Evolutionary conservation across 306 rosid genomes (phyloP), one percentile per base, ranked within the genome.

Genomic region (Vigna radiata): DNA sequence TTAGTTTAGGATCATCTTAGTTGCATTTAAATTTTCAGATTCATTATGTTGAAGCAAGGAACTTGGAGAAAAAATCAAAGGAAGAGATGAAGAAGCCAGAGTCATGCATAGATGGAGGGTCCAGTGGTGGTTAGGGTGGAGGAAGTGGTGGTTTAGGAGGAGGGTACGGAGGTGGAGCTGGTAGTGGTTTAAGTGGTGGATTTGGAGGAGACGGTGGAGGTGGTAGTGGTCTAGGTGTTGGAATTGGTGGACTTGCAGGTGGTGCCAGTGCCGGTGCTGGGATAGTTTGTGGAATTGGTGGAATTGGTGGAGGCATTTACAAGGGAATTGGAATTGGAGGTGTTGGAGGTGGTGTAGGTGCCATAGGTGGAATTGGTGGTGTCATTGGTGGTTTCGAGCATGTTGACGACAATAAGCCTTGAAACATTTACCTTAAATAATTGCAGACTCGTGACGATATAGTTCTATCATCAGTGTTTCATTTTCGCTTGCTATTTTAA

Each of bases 51-150:
- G 81, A 79, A 58, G 89, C 84, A 56, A 84, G 90, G 85, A 55
- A 62, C 39, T 36, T 88, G 49, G 82, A 84, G 61, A 13, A 78
- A 27, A 15, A 72, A 43, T 62, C 77, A 27, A 77, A 81, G 8
- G 86, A 18, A 15, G 83, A 82, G 31, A 72, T 81, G 85, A 86
- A 83, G 79, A 84, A 70, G 52, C 86, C 89, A 2, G 86, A 75
- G 66, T 70, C 81, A 68, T 83, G 83, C 59, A 50, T 63, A 21
- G 89, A 83, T 16, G 59, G 56, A 10, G 83, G 79, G 5, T n/a
- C 7, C 0, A 47, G 27, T 6, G 78, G 78, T 1, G 81, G 39
- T 0, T 75, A 65, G 2, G 64, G 78, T 10, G 79, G 79, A 5
- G 58, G 29, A 6, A 33, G 49, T 0, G 23, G 31, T 0, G 80